Evolutionary conservation across 306 rosid genomes (phyloP), one percentile per base, ranked within the genome.

Genomic region (Lathyrus tuberosus): DNA sequence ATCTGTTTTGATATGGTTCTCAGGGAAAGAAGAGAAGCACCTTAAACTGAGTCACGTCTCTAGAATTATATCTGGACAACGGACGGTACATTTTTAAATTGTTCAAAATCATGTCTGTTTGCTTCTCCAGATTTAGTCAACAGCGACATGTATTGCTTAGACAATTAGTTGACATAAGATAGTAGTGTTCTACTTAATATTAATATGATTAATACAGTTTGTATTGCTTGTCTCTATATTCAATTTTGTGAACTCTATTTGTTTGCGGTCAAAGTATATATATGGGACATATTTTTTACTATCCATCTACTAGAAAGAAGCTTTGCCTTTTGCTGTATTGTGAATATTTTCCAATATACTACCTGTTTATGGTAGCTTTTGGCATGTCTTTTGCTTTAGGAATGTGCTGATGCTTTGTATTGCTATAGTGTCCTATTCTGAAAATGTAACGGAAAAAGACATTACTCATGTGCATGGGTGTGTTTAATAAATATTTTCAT

Each of bases 41-140:
- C 97, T 94, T 61, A 91, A 89, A 77, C 88, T 94, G 63, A 91
- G 91, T 70, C 92, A 89, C 8, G 99, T 94, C 49, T 89, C 99
- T 57, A 88, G 95, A 86, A 94, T 94, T 71, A 94, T 91, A 59
- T 91, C 99, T 43, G 99, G 99, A 77, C 99, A 94, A 54, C 97
- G 99, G 77, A 94, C 99, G 42, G 99, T 94, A 84, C 82, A 91
- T 78, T 78, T 72, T 69, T 62, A 14, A 72, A 54, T 63, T 73
- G 67, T 53, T 54, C 57, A 28, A 49, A 62, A 72, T 63, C 43
- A 43, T 69, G 62, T 38, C 73, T 62, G 43, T 53, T 77, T 75
- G 74, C 67, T 63, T 46, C 60, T 46, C 78, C 59, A 57, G 38
- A 62, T 54, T 63, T 75, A 72, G 70, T 26, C 44, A 57, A 69